A percentile compares a stretch with the other conserved stretches of the same genome.
Evolutionary conservation across 495 filamentous ascomycete genomes (phyloP).

Genomic region (Parathielavia appendiculata): DNA sequence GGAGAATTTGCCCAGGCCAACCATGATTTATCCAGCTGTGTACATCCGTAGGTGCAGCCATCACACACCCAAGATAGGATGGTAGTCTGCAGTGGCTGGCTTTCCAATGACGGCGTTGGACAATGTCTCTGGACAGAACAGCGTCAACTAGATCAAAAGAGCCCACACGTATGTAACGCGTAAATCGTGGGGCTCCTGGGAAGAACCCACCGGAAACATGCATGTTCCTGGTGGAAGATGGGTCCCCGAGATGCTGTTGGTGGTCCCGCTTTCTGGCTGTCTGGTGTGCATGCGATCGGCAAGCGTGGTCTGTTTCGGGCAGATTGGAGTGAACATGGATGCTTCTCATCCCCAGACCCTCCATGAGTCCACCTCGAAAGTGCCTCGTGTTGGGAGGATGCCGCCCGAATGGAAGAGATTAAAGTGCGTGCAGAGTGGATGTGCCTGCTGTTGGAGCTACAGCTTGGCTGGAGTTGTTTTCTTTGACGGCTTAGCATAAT

Average conservation of each 20-base stretch:
- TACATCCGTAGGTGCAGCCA: constrained; percentile 5
- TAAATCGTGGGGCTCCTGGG: neutral
- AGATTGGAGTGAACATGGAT: constrained; percentile 8
- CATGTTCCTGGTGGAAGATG: too few relatives aligned
- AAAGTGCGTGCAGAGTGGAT: too few relatives aligned
- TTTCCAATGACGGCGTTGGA: constrained; percentile 5
- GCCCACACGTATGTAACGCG: neutral
- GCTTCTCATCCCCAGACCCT: constrained; percentile 4
- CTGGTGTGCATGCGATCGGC: constrained; percentile 15
- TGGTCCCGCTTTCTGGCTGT: neutral
- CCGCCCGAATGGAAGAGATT: constrained; percentile 7
- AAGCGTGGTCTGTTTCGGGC: constrained; percentile 13
- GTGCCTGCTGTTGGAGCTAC: neutral
- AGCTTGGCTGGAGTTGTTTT: neutral
- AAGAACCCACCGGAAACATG: neutral
- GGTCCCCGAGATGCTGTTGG: too few relatives aligned
- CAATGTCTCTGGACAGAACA: neutral
- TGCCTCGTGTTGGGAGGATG: constrained; percentile 14
- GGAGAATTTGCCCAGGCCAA: neutral
- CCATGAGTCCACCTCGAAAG: constrained; percentile 3
- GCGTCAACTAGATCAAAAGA: neutral
- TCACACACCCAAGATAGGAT: neutral
- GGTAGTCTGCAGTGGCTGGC: neutral
- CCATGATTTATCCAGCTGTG: neutral
- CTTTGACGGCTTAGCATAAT: neutral